Evolutionary conservation across 495 filamentous ascomycete genomes (phyloP).

Genomic region (Chaetomium tenue): DNA sequence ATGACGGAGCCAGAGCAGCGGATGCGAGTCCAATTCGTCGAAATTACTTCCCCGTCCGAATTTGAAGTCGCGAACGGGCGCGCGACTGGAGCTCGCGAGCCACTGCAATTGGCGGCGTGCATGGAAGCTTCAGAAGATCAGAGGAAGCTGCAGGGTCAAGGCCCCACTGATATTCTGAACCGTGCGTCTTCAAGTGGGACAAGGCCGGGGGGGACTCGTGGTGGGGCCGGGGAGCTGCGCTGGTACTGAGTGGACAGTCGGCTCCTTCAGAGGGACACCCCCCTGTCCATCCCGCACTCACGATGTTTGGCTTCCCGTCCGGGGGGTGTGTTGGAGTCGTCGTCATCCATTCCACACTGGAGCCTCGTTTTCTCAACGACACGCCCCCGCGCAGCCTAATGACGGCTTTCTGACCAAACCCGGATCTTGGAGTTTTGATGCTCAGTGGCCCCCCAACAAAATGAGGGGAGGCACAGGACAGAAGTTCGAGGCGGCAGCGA

Average conservation of each 20-base stretch:
- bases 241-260: neutral
- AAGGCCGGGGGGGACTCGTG: neutral
- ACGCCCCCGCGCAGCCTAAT: conserved; percentile 12
- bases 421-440: neutral
- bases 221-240: neutral
- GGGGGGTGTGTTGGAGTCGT: neutral
- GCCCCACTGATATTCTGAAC: neutral
- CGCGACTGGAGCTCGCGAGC: conserved; percentile 11
- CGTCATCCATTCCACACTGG: conserved; percentile 4
- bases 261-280: neutral
- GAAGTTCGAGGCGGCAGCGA: conserved; percentile 71
- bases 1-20: neutral
- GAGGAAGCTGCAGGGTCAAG: neutral
- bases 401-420: conserved; percentile 8
- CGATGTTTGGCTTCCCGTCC: neutral
- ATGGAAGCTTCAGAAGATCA: conserved; percentile 11
- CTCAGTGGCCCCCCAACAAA: conserved; percentile 9
- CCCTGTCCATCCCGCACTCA: conserved; percentile 1
- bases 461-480: conserved; percentile 72
- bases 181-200: neutral
- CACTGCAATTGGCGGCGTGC: neutral
- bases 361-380: neutral
- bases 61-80: conserved; percentile 5
- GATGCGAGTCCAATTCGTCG: neutral
- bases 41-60: neutral